Base-by-base conservation (phyloP, 148 eudicot genomes). In the Rheum nobile region DNA sequence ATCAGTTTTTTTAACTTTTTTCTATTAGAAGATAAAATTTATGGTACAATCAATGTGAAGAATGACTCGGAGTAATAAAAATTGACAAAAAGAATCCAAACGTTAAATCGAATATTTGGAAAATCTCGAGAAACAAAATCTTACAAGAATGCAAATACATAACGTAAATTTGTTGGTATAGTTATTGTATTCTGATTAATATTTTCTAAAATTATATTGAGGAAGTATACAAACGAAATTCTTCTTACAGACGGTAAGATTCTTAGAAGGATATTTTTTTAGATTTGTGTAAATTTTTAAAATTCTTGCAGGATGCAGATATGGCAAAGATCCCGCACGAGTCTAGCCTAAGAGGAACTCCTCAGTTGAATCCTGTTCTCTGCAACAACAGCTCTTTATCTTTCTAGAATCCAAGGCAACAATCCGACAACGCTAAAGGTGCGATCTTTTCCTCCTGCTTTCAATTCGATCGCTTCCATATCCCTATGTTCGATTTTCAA, bases 331-430 rank as follows among this genome's bases (percentile, higher is more conserved):
- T 32, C 21, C 29, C 70, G 70, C 39, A 65, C 41, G 70, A 6
- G 70, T 65, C 70, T 34, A 32, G 32, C 29, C 24, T 24, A 57
- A 57, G 67, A 24, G 14, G 32, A 65, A 16, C 69, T 32, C 69
- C 32, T 14, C 39, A 16, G 70, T 65, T 34, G 39, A 22, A 31
- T 32, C 70, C 70, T 34, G 32, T 65, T 17, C 41, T 31, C 39
- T 17, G 10, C 41, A 34, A 65, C 22, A 41, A n/a, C n/a, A 9
- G 32, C 22, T 32, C 41, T 16, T 34, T 21, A 19, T 72, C 75
- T 38, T 26, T 44, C 57, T 16, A 26, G 31, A 44, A 44, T 71
- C 74, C 48, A 70, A 74, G 77, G 74, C 71, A 78, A 78, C 68
- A 67, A 73, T 78, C 77, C 26, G 14, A 65, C 55, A 17, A 26